Conservation (phyloP, 2,329 filamentous ascomycete genomes). For the Colletotrichum gigasporum region DNA sequence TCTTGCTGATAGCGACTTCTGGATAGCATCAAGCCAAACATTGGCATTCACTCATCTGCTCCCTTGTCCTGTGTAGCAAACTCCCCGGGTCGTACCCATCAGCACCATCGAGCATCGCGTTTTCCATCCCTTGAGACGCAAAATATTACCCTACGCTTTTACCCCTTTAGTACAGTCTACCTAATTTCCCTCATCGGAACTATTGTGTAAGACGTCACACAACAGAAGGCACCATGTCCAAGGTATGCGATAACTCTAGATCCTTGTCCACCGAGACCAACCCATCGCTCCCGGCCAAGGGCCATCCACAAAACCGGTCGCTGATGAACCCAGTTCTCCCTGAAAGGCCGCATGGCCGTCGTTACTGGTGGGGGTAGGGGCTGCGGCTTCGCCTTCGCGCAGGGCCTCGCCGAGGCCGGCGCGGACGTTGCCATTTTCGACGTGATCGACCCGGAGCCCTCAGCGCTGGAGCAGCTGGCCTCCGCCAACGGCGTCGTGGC, state of each 20-base stretch:
- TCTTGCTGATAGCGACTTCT: neutral
- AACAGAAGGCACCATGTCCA: neutral
- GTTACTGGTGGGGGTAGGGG: constrained; percentile 57
- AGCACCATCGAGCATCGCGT: too few species aligned
- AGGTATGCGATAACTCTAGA: too few species aligned
- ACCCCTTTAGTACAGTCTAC: too few species aligned
- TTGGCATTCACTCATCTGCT: neutral
- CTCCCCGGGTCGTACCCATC: too few species aligned
- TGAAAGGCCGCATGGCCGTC: constrained; percentile 56
- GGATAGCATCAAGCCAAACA: neutral
- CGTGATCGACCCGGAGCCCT: constrained; percentile 17
- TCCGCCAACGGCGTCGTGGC: neutral
- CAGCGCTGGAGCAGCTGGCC: neutral
- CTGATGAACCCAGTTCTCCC: constrained; percentile 50
- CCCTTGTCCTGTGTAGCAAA: too few species aligned
- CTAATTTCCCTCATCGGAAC: too few species aligned
- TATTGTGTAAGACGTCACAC: neutral
- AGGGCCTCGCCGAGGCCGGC: constrained; percentile 23
- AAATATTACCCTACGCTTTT: too few species aligned
- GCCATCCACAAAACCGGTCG: too few species aligned
- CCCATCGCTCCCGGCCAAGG: too few species aligned
- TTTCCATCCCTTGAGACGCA: too few species aligned
- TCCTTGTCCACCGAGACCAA: too few species aligned
- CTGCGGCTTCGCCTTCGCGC: constrained; percentile 46
- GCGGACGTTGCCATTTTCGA: constrained; percentile 25